Conservation (phyloP, 1,139 yeast genomes). For the Protomyces inundatus region DNA sequence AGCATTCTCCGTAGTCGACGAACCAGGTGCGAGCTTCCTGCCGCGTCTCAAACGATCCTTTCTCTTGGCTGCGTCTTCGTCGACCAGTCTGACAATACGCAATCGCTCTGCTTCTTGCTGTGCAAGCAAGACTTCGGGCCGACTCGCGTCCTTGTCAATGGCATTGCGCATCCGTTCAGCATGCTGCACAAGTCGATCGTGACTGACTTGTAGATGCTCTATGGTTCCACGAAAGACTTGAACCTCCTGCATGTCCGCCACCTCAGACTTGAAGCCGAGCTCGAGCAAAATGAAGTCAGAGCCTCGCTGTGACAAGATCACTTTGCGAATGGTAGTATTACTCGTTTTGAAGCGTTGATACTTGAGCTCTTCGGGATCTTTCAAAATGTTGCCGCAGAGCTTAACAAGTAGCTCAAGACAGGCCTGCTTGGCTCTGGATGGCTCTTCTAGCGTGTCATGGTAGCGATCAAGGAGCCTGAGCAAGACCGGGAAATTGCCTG, state of each 20-base stretch:
- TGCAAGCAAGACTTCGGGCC: conserved; percentile 1
- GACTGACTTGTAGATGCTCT: background rate
- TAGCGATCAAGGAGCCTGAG: conserved; percentile 8
- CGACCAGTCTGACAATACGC: conserved; percentile 1
- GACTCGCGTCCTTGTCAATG: background rate
- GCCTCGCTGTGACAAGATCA: conserved; percentile 3
- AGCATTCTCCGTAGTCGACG: background rate
- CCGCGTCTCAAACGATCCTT: background rate
- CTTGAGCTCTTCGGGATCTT: conserved; percentile 6
- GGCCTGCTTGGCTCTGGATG: conserved; percentile 2
- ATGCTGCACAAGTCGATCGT: background rate
- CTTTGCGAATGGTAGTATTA: conserved; percentile 1
- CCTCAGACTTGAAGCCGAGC: conserved; percentile 8
- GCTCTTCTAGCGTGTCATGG: conserved; percentile 2
- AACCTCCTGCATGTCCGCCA: conserved; percentile 7
- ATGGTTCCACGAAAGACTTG: background rate
- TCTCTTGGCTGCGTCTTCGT: conserved; percentile 4
- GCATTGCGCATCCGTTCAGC: conserved; percentile 2
- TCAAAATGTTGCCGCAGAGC: conserved; percentile 1
- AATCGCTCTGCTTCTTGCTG: conserved; percentile 6
- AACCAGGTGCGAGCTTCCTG: background rate
- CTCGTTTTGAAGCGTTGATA: conserved; percentile 3
- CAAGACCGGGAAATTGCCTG: conserved; percentile 12
- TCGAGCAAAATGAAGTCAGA: conserved; percentile 6
- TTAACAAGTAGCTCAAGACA: background rate